phyloP scores from a whole-genome alignment of 139 green algal species.

The Prasinococcaceae sp. region DNA sequence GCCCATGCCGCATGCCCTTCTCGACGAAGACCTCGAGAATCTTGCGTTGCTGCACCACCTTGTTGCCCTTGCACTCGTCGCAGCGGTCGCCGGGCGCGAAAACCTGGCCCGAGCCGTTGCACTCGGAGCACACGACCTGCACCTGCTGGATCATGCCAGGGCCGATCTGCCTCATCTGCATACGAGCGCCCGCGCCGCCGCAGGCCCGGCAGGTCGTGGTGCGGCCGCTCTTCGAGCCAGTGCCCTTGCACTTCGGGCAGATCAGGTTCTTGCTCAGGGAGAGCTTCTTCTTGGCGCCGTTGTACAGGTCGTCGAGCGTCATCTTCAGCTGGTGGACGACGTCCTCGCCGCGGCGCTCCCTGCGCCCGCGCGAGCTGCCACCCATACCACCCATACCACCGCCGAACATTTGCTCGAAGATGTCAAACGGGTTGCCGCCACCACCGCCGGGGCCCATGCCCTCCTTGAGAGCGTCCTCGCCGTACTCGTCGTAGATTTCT shows the following conservation, averaged over 20 bases:
- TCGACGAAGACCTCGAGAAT: conserved; percentile 94
- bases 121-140: conserved; percentile 72
- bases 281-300: conserved; percentile 72
- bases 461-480: conserved; percentile 97
- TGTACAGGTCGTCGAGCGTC: conserved; percentile 82
- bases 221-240: conserved; percentile 74
- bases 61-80: conserved; percentile 27
- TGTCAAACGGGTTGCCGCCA: conserved; percentile 66
- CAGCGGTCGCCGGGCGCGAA: conserved; percentile 49
- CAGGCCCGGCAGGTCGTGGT: conserved; percentile 37
- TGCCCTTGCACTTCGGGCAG: conserved; percentile 71
- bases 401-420: conserved; percentile 85
- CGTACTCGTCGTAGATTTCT: conserved; percentile 96
- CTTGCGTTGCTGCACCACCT: conserved; percentile 50
- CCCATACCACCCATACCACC: conserved; percentile 34
- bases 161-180: conserved; percentile 76
- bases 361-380: background rate
- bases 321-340: conserved; percentile 86
- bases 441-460: conserved; percentile 59
- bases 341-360: conserved; percentile 67
- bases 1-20: conserved; percentile 67
- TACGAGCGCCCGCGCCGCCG: conserved; percentile 71
- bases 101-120: conserved; percentile 54
- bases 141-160: conserved; percentile 99
- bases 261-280: conserved; percentile 77